phyloP scores from a whole-genome alignment of 2,329 filamentous ascomycete genomes.

The Beauveria sp. region DNA sequence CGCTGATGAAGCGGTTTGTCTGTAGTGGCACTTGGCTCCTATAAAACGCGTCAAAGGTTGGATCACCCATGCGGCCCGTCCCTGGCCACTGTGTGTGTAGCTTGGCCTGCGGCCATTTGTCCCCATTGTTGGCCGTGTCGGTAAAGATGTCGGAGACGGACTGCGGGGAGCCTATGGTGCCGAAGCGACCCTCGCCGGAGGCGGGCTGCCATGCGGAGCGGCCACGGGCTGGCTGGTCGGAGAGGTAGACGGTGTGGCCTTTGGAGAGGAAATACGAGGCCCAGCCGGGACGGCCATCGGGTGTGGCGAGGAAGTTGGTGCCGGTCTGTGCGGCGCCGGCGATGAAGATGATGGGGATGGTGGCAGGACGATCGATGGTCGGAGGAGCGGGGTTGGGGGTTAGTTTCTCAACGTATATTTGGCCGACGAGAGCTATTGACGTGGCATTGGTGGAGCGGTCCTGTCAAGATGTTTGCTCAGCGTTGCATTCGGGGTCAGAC shows the following conservation, averaged over 20 bases:
- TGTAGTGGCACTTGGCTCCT: slow-evolving; percentile 16
- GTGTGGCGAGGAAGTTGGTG: slow-evolving; percentile 30
- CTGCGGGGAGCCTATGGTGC: slow-evolving; percentile 19
- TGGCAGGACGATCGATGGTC: slow-evolving; percentile 9
- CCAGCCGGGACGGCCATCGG: slow-evolving; percentile 34
- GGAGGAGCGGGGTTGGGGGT: slow-evolving; percentile 16
- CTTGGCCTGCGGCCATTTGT: slow-evolving; percentile 24
- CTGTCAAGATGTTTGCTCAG: slow-evolving; percentile 1
- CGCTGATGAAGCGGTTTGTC: slow-evolving; percentile 15
- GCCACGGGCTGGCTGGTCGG: slow-evolving; percentile 28
- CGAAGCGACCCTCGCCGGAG: slow-evolving; percentile 16
- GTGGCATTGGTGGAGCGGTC: slow-evolving; percentile 12
- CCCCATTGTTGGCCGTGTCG: slow-evolving; percentile 16
- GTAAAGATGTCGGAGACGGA: slow-evolving; percentile 23
- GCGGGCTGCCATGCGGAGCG: slow-evolving; percentile 23
- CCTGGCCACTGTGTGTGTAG: slow-evolving; percentile 28
- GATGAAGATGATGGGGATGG: slow-evolving; percentile 24
- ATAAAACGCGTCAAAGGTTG: slow-evolving; percentile 40
- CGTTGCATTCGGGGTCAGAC: not conserved
- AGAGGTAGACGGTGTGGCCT: slow-evolving; percentile 33
- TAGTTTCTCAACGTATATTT: slow-evolving; percentile 27
- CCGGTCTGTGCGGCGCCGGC: slow-evolving; percentile 24
- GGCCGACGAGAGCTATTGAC: slow-evolving; percentile 18
- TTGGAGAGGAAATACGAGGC: slow-evolving; percentile 31
- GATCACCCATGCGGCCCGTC: slow-evolving; percentile 29